phyloP scores from a whole-genome alignment of 805 yeast genomes.

The Maudiozyma serrabonitensis region DNA sequence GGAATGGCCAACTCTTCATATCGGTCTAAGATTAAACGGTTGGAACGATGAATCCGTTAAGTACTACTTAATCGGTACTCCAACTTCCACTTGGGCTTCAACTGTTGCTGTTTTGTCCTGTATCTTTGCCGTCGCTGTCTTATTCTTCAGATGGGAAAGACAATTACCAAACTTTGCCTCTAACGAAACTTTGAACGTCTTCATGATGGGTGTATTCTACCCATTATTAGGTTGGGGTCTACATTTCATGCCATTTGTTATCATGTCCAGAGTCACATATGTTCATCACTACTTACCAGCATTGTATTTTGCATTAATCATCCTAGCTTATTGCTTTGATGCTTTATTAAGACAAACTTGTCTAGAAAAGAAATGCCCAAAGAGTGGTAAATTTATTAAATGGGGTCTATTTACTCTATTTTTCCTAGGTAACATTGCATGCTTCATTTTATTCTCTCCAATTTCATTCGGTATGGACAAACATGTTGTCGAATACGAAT shows the following conservation, averaged over 20 bases:
- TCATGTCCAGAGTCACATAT: constrained; percentile 95
- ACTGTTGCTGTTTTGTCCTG: constrained; percentile 49
- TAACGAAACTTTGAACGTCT: constrained; percentile 37
- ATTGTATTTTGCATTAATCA: constrained; percentile 67
- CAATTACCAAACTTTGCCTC: constrained; percentile 40
- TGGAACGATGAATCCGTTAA: constrained; percentile 59
- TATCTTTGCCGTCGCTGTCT: constrained; percentile 36
- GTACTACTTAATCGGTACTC: constrained; percentile 66
- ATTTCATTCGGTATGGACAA: constrained; percentile 63
- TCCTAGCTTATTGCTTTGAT: constrained; percentile 47
- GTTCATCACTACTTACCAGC: constrained; percentile 97
- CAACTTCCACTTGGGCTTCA: constrained; percentile 72
- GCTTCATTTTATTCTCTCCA: constrained; percentile 53
- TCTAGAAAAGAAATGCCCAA: not conserved
- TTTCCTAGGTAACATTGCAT: constrained; percentile 37
- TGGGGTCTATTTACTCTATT: constrained; percentile 34
- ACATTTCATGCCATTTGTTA: constrained; percentile 79
- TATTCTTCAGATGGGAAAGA: constrained; percentile 57
- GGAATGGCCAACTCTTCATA: constrained; percentile 80
- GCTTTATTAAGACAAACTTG: constrained; percentile 21
- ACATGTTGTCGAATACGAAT: constrained; percentile 30
- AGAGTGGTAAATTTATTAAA: constrained; percentile 11
- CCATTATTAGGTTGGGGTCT: constrained; percentile 87
- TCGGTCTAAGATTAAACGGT: constrained; percentile 70
- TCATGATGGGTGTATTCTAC: constrained; percentile 61